Evolutionary conservation across 768 basidiomycete species (phyloP), one percentile per base, ranked within the genome.

Genomic region (Rhodosporidiobolus sp.): DNA sequence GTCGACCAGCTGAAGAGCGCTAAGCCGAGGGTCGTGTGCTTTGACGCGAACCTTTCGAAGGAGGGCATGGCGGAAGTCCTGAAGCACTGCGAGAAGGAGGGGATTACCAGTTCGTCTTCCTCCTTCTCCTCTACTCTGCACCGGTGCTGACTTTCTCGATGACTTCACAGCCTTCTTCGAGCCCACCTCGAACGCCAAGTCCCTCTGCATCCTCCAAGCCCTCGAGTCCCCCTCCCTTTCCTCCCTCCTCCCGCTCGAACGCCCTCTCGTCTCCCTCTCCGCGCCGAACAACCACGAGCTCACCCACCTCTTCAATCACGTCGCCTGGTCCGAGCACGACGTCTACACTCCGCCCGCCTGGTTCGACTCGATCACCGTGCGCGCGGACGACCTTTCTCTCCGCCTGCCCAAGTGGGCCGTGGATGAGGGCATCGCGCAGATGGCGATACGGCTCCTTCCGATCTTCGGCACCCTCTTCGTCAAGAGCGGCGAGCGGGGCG

Each of bases 211-310:
- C 69, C 79, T 96, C 10, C 85, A 87, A 0, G 87, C 90, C 1
- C 66, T 84, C 38, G 57, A 52, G 53, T 63, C 20, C 54, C 69
- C 63, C 38, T 61, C 17, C 73, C 72, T 52, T 28, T 52, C 43
- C 5, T 59, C 48, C 32, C 66, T 50, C 26, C 59, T 45, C 24
- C 62, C 59, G 77, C 57, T 63, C 4, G 32, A 54, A 11, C 57
- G 70, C 3, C 72, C 78, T 3, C 75, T 88, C 4, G 82, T 96
- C 57, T 83, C 88, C 4, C 91, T 88, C 76, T 85, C 88, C 57
- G 90, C 94, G 0, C 96, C 96, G 1, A 99, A 99, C 81, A 79
- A 88, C 35, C 81, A 90, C 32, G 96, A 99, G 80, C 85, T 98
- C 17, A 62, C 76, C 75, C 81, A 48, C 83, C 86, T 83, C 14